Evolutionary conservation across 2,329 filamentous ascomycete genomes (phyloP).

Genomic region (Talaromyces atroroseus): DNA sequence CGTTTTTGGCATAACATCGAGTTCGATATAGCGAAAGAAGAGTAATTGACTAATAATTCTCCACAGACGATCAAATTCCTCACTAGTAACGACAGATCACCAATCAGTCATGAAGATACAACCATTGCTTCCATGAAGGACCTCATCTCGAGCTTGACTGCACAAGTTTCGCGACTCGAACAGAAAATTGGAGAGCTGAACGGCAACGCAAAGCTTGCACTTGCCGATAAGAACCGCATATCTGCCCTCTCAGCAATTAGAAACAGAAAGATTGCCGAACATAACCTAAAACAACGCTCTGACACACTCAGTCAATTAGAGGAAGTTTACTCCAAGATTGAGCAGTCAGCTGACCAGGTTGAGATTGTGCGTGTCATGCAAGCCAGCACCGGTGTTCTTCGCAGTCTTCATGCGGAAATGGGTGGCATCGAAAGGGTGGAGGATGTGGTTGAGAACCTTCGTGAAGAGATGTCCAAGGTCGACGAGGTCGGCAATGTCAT

Average conservation of each 20-base stretch:
- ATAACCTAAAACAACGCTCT: slow-evolving; percentile 64
- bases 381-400: slow-evolving; percentile 66
- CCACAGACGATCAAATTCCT: slow-evolving; percentile 71
- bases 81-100: slow-evolving; percentile 42
- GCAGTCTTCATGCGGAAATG: slow-evolving; percentile 66
- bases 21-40: background rate
- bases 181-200: slow-evolving; percentile 47
- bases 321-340: slow-evolving; percentile 73
- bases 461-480: slow-evolving; percentile 72
- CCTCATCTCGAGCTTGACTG: slow-evolving; percentile 62
- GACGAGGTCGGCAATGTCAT: slow-evolving; percentile 79
- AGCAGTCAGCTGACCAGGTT: slow-evolving; percentile 79
- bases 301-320: slow-evolving; percentile 76
- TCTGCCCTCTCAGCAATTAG: slow-evolving; percentile 73
- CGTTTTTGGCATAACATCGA: background rate
- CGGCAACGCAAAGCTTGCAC: slow-evolving; percentile 60
- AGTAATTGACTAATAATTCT: slow-evolving; percentile 17
- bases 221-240: slow-evolving; percentile 66
- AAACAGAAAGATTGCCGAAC: slow-evolving; percentile 75
- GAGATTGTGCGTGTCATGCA: slow-evolving; percentile 80
- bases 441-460: slow-evolving; percentile 66
- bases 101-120: slow-evolving; percentile 70
- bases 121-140: slow-evolving; percentile 75
- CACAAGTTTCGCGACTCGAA: slow-evolving; percentile 61
- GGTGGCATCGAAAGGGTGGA: slow-evolving; percentile 74